phyloP scores from a whole-genome alignment of 192 early-diverging fungal species.

The Thamnidium elegans region DNA sequence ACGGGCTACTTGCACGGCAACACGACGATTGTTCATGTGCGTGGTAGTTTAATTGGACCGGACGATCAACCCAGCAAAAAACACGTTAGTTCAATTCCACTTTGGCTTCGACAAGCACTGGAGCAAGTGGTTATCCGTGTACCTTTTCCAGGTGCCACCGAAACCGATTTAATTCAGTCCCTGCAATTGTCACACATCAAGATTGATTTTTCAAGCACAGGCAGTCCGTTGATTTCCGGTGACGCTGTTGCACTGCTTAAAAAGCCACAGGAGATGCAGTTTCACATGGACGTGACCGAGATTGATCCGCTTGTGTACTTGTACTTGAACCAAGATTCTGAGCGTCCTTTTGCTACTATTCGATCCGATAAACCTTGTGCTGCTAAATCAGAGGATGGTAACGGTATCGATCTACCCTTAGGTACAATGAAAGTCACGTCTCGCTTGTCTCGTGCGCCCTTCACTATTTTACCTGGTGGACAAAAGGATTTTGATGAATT shows the following conservation, averaged over 20 bases:
- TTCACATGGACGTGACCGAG: constrained; percentile 25
- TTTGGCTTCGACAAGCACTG: constrained; percentile 32
- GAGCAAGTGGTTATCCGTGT: constrained; percentile 16
- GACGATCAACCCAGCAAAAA: constrained; percentile 13
- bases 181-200: constrained; percentile 23
- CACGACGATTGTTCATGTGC: constrained; percentile 20
- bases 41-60: constrained; percentile 26
- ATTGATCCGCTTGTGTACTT: constrained; percentile 30
- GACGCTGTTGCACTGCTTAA: constrained; percentile 27
- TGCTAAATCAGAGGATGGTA: constrained; percentile 16
- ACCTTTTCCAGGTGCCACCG: constrained; percentile 35
- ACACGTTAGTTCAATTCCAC: constrained; percentile 9
- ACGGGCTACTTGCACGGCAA: constrained; percentile 32
- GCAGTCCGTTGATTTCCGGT: constrained; percentile 28
- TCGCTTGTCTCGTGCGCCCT: constrained; percentile 25
- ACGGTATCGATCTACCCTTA: background rate
- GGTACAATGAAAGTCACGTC: constrained; percentile 24
- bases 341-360: constrained; percentile 31
- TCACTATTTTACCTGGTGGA: constrained; percentile 23
- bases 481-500: constrained; percentile 38
- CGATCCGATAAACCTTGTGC: constrained; percentile 17
- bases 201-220: constrained; percentile 33
- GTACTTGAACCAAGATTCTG: constrained; percentile 15
- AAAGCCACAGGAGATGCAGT: constrained; percentile 33
- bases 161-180: constrained; percentile 31